Base-by-base conservation (phyloP, 2,329 filamentous ascomycete genomes). In the Exserohilum turcica region DNA sequence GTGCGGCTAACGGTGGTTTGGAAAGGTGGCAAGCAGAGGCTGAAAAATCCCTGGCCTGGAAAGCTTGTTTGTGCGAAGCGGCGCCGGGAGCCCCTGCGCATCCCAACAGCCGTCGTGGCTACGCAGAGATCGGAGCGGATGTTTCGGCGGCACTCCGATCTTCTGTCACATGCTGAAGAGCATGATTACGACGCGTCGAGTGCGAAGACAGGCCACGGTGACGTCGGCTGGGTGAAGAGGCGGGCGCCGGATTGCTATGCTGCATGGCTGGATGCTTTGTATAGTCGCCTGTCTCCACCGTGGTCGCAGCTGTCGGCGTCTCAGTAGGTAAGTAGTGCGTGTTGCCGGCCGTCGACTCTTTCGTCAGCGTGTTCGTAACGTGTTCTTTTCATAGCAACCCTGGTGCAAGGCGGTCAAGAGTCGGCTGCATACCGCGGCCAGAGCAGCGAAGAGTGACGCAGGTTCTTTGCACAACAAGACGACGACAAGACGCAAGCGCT, bases 31-130 rank as follows among this genome's bases (percentile, higher is more conserved):
- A 56, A 57, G 48, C 38, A 42, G 65, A 61, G 65, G 65, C 65
- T 66, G 60, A 67, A 63, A 60, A 67, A 63, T 59, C 63, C 51
- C 58, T 33, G 40, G 49, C 56, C 48, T 40, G 47, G 54, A 66
- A 65, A 64, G 64, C 64, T 67, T 67, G 61, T 61, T 59, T 63
- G 44, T 33, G 56, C 42, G 19, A 43, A 32, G 54, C 40, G 38
- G 47, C 16, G 36, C 39, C 45, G 48, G 52, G 43, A 54, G 48
- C 42, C 50, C 54, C 33, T 55, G 58, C 60, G 56, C 57, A 56
- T 63, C 58, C 49, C 64, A 67, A 66, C 64, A 61, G 54, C 56
- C 56, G 49, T 56, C 56, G 49, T 56, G 55, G 55, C 52, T 8
- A 29, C 42, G 48, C 54, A 52, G 48, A 57, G 32, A 48, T 48